phyloP scores from a whole-genome alignment of 228 moss, liverwort and hornwort genomes.

The Sphagnum magellanicum region DNA sequence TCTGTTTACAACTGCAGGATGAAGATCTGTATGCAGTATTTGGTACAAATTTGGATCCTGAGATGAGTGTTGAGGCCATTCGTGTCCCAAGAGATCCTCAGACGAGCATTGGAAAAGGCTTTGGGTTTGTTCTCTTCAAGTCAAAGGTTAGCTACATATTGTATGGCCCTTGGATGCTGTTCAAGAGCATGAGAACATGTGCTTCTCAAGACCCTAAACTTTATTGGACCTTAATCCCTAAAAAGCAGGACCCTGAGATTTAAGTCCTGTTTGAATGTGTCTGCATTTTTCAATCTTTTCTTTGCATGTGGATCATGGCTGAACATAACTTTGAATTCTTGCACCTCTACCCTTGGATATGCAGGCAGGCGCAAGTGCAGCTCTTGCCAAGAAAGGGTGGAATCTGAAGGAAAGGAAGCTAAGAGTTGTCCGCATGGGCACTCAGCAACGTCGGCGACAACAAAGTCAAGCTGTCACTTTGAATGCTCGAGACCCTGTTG shows the following conservation, averaged over 20 bases:
- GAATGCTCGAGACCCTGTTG: conserved; percentile 5
- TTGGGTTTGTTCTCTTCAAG: conserved; percentile 84
- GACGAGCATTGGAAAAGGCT: conserved; percentile 95
- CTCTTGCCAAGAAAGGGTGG: conserved; percentile 49
- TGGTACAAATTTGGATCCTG: conserved; percentile 42
- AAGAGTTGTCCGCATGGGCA: conserved; percentile 73
- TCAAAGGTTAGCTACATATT: conserved; percentile 43
- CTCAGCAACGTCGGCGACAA: conserved; percentile 24
- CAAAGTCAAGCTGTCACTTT: conserved; percentile 8
- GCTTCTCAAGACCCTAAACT: neutral
- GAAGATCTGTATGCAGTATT: conserved; percentile 73
- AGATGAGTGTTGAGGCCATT: conserved; percentile 77
- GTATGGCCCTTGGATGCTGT: too few relatives aligned
- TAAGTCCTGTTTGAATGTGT: too few relatives aligned
- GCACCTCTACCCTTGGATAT: neutral
- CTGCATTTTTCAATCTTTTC: too few relatives aligned
- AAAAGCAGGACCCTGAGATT: neutral
- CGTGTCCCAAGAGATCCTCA: conserved; percentile 83
- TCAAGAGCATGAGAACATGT: neutral
- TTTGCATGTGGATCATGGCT: too few relatives aligned
- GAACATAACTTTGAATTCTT: too few relatives aligned
- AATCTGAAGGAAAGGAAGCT: conserved; percentile 67
- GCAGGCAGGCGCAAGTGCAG: conserved; percentile 74
- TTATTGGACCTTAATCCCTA: neutral
- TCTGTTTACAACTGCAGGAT: conserved; percentile 42